A percentile compares a stretch with the other conserved stretches of the same genome.
Evolutionary conservation across 2,329 filamentous ascomycete species (phyloP).

Genomic region (Diaporthe citriasiana): DNA sequence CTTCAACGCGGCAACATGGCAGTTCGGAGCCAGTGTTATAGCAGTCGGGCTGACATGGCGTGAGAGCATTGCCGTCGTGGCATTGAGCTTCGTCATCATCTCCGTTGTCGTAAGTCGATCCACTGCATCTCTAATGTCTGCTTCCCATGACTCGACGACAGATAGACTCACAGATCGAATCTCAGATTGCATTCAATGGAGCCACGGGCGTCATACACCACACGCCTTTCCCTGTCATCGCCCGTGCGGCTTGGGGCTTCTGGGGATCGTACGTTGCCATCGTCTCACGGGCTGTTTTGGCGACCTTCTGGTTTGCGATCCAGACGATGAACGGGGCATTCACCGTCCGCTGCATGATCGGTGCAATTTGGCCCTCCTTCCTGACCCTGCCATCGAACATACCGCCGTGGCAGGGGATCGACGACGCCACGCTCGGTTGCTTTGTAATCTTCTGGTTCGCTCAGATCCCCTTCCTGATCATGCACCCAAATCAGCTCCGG

Average conservation of each 20-base stretch:
- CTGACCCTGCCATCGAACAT: constrained; percentile 57
- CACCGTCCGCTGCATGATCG: constrained; percentile 38
- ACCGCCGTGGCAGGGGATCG: constrained; percentile 53
- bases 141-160: neutral
- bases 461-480: constrained; percentile 49
- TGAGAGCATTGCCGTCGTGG: constrained; percentile 39
- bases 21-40: constrained; percentile 53
- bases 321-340: constrained; percentile 50
- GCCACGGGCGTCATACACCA: constrained; percentile 54
- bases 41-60: constrained; percentile 54
- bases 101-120: constrained; percentile 34
- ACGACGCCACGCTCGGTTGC: constrained; percentile 45
- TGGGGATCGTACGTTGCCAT: constrained; percentile 53
- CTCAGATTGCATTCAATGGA: constrained; percentile 50
- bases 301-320: constrained; percentile 55
- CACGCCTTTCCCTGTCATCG: constrained; percentile 55
- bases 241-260: constrained; percentile 55
- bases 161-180: neutral
- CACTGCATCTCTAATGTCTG: too few species aligned
- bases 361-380: constrained; percentile 58
- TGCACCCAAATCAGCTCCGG: constrained; percentile 49
- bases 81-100: constrained; percentile 41
- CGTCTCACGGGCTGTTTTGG: constrained; percentile 53
- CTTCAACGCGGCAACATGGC: constrained; percentile 53
- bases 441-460: constrained; percentile 49